Conservation (phyloP, 768 basidiomycete species). For the Pholiota conissans region DNA sequence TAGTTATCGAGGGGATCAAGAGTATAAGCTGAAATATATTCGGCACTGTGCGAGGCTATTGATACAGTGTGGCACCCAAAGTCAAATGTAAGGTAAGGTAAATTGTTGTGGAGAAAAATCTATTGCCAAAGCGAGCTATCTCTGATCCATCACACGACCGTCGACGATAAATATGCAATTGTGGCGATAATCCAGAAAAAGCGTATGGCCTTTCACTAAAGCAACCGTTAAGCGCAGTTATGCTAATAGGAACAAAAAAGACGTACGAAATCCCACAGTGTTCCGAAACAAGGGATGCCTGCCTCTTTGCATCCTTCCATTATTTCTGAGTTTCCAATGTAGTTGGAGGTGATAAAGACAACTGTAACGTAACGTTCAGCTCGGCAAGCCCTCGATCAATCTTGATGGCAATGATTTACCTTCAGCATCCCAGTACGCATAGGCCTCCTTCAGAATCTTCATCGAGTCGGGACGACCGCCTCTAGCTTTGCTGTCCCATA, state of each 20-base stretch:
- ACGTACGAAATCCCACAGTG: slow-evolving; percentile 68
- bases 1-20: slow-evolving; percentile 3
- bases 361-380: slow-evolving; percentile 35
- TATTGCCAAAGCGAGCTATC: slow-evolving; percentile 24
- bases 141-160: slow-evolving; percentile 22
- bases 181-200: slow-evolving; percentile 11
- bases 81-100: slow-evolving; percentile 23
- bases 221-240: slow-evolving; percentile 11
- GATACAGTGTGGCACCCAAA: slow-evolving; percentile 30
- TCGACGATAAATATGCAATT: slow-evolving; percentile 20
- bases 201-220: slow-evolving; percentile 22
- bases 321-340: slow-evolving; percentile 73
- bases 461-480: slow-evolving; percentile 78
- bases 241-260: slow-evolving; percentile 2
- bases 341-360: slow-evolving; percentile 86
- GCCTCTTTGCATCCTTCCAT: slow-evolving; percentile 76
- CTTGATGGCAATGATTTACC: slow-evolving; percentile 32
- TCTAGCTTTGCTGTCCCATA: slow-evolving; percentile 77
- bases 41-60: slow-evolving; percentile 27
- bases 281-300: slow-evolving; percentile 68
- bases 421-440: slow-evolving; percentile 71
- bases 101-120: slow-evolving; percentile 17
- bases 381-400: not conserved
- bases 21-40: slow-evolving; percentile 20
- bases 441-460: slow-evolving; percentile 71